Base-by-base conservation (phyloP, 371 early-diverging fungal species). In the Dentiscutata heterogama region DNA sequence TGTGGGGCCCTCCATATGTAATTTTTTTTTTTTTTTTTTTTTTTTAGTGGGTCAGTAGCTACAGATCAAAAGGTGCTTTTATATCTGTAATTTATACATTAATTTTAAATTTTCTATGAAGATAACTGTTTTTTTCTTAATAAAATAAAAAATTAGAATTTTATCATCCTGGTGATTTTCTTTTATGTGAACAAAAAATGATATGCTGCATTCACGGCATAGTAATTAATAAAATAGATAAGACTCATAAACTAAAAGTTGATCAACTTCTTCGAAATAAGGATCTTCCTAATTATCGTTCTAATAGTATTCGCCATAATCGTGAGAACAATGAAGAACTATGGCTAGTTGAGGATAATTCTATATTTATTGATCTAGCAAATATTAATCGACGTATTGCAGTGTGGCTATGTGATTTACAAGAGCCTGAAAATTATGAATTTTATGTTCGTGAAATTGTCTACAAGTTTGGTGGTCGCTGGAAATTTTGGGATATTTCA, bases 391-490 rank as follows among this genome's bases (percentile, higher is more conserved):
- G 25, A 3, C 27, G 11, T 8, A 25, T 63, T 63, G 11, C 25
- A 10, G 63, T 63, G 13, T 67, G 67, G 42, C 20, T 20, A 31
- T 20, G 16, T 29, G 42, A 67, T 42, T 18, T 67, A 14, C 14
- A 13, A 29, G 2, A 31, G 35, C 67, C 39, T 39, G 39, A 29
- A 31, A 35, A 67, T 20, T 67, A 67, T 7, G 10, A 67, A 31
- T 67, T 18, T 67, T 67, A 29, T 67, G 7, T 67, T 67, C 31
- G 16, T n/a, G 67, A 35, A 67, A 67, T 67, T 67, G 67, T 67
- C 14, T 67, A 67, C 35, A 2, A 8, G 13, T 50, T 72, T 50
- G 22, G 51, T 54, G 31, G 31, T n/a, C 39, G 14, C 0, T 76
- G 60, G 22, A 76, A 56, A 60, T 39, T 39, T 14, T 10, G 8